A percentile compares a stretch with the other conserved stretches of the same genome.
Evolutionary conservation across 208 protist genomes (phyloP).

Genomic region (Leptomonas seymouri): DNA sequence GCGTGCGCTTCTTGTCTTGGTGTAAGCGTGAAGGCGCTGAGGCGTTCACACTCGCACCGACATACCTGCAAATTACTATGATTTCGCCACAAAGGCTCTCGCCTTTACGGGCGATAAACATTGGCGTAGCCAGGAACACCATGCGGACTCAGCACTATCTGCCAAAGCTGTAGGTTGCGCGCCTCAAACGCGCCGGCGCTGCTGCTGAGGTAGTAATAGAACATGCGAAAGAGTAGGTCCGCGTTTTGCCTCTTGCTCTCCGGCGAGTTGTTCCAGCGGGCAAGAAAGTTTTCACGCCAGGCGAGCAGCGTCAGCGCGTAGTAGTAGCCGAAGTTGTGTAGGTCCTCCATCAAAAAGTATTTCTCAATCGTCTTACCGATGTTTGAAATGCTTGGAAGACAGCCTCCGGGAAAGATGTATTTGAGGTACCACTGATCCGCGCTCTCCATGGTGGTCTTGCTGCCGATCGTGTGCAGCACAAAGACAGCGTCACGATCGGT

Average conservation of each 20-base stretch:
- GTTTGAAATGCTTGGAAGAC: constrained; percentile 46
- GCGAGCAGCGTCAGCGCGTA: constrained; percentile 56
- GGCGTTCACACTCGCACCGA: too few relatives aligned
- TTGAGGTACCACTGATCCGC: constrained; percentile 80
- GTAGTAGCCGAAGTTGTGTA: constrained; percentile 70
- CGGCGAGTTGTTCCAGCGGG: constrained; percentile 34
- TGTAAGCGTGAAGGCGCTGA: too few relatives aligned
- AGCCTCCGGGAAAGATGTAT: constrained; percentile 87
- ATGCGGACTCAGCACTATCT: constrained; percentile 56
- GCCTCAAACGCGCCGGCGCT: constrained; percentile 54
- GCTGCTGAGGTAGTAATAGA: constrained; percentile 74
- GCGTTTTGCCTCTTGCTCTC: constrained; percentile 14
- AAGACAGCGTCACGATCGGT: constrained; percentile 58
- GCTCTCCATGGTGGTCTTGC: constrained; percentile 61
- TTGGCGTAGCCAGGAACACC: constrained; percentile 44
- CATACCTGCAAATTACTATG: not conserved
- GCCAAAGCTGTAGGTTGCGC: constrained; percentile 65
- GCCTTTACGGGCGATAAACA: constrained; percentile 31
- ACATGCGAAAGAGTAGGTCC: constrained; percentile 61
- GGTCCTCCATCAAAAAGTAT: constrained; percentile 62
- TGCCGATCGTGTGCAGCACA: constrained; percentile 76
- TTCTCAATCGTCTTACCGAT: constrained; percentile 49
- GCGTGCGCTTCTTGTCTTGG: too few relatives aligned
- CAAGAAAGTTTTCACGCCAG: constrained; percentile 57
- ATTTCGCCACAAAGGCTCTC: not conserved